Base-by-base conservation (phyloP, 2,329 filamentous ascomycete genomes). In the Aureobasidium zeae region DNA sequence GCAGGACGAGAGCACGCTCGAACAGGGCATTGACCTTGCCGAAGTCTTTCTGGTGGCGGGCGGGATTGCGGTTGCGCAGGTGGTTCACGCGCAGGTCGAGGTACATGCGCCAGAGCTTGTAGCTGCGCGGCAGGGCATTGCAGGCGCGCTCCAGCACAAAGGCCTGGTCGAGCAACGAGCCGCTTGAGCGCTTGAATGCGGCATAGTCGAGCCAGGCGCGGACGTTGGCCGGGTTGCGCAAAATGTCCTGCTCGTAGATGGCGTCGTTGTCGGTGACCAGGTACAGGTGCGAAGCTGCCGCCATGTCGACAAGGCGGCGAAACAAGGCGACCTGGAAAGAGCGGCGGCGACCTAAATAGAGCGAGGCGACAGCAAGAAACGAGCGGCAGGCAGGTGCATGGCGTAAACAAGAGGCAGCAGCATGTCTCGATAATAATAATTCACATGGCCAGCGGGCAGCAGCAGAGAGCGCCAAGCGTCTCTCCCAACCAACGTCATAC, bases 81-180 rank as follows among this genome's bases (percentile, higher is more conserved):
- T 63, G 61, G 55, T 83, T 84, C 45, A 77, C 79, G 55, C 91
- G 79, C 53, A 96, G 83, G 52, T 79, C 76, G 52, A 98, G 77
- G 64, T 96, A 98, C 77, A 94, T 79, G 67, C 94, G 96, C 91
- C 91, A 98, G 36, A 98, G 72, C 69, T 98, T 98, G 70, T 94
- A 98, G 20, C 89, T 96, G 53, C 91, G 78, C 37, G 91, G 91
- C 33, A 98, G 74, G 56, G 93, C 83, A 51, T 77, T 72, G 63
- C 89, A 95, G 46, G 91, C 89, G 58, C 91, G 79, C 66, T 96
- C 91, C 68, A 96, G 83, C 26, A 81, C 76, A 59, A 82, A 83
- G 39, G 87, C 84, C 66, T 94, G 89, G 67, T 96, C 89, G 43
- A 86, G 77, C 31, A 85, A 59, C 32, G 76, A 85, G 54, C 88